Evolutionary conservation across 1,284 basidiomycete genomes (phyloP), one percentile per base, ranked within the genome.

Genomic region (Anthracocystis walkeri): DNA sequence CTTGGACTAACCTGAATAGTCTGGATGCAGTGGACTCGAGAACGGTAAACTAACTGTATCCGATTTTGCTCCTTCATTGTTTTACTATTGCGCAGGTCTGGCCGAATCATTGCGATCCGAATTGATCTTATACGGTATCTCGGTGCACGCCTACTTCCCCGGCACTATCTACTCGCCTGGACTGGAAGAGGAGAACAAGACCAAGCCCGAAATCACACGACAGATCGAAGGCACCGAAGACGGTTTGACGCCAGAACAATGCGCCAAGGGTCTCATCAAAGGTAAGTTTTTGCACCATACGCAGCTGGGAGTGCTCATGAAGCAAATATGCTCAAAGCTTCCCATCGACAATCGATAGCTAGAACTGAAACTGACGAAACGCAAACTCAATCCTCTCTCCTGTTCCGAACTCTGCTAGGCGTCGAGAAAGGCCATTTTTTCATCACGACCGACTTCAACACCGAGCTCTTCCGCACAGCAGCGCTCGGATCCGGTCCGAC

Each of bases 51-150:
- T 1, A 18, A n/a, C 38, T 2, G 38, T 6, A 23, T 10, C 42
- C 4, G 12, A 3, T 46, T 16, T 14, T 14, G 23, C 44, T 20
- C 23, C 10, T 25, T 33, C 16, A n/a, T 40, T 12, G 27, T 60
- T n/a, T 23, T 7, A 16, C 18, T 16, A n/a, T 50, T 46, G 35
- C 8, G 7, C 45, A 93, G 93, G 92, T 35, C 89, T 97, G 1
- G 93, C 93, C 11, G 95, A 98, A 78, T 89, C 91, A 0, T 88
- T 98, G 20, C 91, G 92, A 16, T 91, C 90, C 49, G 95, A 98
- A 83, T 87, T 95, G 57, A 86, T 91, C 65, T 87, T 97, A 1
- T 93, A 94, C 82, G 89, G 88, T 58, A 92, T 95, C 82, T 87
- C 88, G 48, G 90, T 95, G 1, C 94, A 96, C 79, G 90, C 94